Conservation (phyloP, 2,329 filamentous ascomycete species). For the Neonectria hederae region DNA sequence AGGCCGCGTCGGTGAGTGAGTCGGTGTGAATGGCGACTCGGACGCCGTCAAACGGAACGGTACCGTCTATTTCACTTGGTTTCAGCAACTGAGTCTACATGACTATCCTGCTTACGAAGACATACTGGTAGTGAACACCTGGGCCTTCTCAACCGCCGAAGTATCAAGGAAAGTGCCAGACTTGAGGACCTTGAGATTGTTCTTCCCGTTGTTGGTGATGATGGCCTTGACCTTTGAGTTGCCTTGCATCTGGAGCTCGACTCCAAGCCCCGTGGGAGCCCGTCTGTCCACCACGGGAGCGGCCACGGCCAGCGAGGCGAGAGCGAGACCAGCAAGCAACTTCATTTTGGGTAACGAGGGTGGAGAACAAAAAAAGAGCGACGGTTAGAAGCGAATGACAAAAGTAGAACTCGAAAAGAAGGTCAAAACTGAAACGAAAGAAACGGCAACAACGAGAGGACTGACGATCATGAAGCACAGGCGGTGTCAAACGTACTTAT, state of each 20-base stretch:
- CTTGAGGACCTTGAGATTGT: conserved; percentile 61
- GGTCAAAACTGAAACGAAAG: conserved; percentile 19
- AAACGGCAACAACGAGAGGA: conserved; percentile 3
- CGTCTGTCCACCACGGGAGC: conserved; percentile 41
- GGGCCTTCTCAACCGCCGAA: conserved; percentile 62
- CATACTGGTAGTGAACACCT: conserved; percentile 57
- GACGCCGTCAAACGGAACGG: conserved; percentile 63
- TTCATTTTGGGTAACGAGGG: conserved; percentile 37
- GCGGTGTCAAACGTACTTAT: conserved; percentile 25
- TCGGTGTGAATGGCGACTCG: conserved; percentile 58
- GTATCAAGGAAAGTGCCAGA: conserved; percentile 63
- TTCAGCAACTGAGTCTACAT: conserved; percentile 5
- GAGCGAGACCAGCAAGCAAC: conserved; percentile 40
- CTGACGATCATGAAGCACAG: conserved; percentile 11
- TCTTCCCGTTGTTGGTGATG: conserved; percentile 62
- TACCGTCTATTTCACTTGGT: conserved; percentile 41
- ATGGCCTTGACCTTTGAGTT: conserved; percentile 64
- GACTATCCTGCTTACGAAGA: background rate
- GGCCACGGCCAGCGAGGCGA: conserved; percentile 39
- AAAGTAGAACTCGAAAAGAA: conserved; percentile 11
- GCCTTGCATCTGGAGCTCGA: conserved; percentile 57
- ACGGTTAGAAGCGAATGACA: conserved; percentile 21
- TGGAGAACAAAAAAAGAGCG: conserved; percentile 26
- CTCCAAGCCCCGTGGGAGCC: conserved; percentile 53
- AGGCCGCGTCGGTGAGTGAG: conserved; percentile 58